A percentile compares a stretch with the other conserved stretches of the same genome.
Conservation (phyloP, 2,329 filamentous ascomycete genomes). For the Xylaria sp. region DNA sequence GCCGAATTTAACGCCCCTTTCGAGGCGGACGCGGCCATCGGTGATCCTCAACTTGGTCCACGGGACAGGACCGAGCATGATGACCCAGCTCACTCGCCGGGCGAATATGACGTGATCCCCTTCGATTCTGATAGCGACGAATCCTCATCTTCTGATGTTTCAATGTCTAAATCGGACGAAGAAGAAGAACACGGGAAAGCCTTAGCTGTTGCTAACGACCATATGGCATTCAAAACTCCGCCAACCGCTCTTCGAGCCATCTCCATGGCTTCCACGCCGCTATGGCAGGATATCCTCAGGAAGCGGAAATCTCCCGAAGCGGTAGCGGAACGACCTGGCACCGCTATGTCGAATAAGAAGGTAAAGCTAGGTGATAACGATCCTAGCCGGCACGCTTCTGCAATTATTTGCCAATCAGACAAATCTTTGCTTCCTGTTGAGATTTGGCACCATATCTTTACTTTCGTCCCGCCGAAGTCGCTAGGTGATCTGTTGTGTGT, state of each 20-base stretch:
- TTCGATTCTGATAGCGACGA: constrained; percentile 19
- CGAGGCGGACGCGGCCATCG: neutral
- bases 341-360: constrained; percentile 25
- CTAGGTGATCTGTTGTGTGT: constrained; percentile 68
- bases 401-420: constrained; percentile 9
- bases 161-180: constrained; percentile 14
- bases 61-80: neutral
- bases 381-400: neutral
- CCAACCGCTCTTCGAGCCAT: neutral
- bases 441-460: constrained; percentile 73
- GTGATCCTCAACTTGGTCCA: neutral
- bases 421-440: constrained; percentile 50
- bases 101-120: constrained; percentile 23
- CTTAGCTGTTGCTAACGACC: constrained; percentile 10
- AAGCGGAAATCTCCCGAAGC: constrained; percentile 25
- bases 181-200: constrained; percentile 3
- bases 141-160: constrained; percentile 11
- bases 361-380: constrained; percentile 20
- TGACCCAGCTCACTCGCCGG: neutral
- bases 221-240: constrained; percentile 4
- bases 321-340: neutral
- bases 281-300: constrained; percentile 6
- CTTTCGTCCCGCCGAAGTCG: constrained; percentile 63
- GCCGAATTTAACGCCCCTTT: neutral
- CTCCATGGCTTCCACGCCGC: neutral